Evolutionary conservation across 352 stramenopile species (phyloP), one percentile per base, ranked within the genome.

Genomic region (Pythium volutum): DNA sequence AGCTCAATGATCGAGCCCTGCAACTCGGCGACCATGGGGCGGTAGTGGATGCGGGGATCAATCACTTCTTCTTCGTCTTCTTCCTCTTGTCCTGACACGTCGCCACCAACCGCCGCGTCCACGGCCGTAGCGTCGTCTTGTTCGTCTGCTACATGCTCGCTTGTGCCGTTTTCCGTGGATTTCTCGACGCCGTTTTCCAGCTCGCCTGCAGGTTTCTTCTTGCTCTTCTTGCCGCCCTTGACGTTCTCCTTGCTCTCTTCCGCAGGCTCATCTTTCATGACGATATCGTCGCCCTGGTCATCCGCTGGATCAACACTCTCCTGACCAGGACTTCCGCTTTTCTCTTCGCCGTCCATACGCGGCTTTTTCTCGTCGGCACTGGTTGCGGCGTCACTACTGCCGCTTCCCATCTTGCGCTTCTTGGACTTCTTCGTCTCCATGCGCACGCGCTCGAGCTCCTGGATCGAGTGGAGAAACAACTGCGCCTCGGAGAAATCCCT

Each of bases 401-500:
- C 15, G 39, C 67, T 66, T 61, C 34, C 27, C 66, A 61, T 71
- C 59, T 62, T 67, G 26, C 62, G 64, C 29, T 81, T 69, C 63
- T 85, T 91, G 56, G 79, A 82, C 67, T 89, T 90, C 51, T 79
- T 88, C 20, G 64, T 67, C 59, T 93, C 78, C 1, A 64, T 45
- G 0, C 82, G 82, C 26, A 76, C 70, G 11, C 76, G 73, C 55
- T 94, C 81, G 53, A 95, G 70, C 65, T 93, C 81, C 45, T 90
- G 76, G 60, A 94, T 92, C 64, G 84, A 81, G 68, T 94, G 84
- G 61, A 87, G 55, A 60, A 92, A 95, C 42, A 92, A 45, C 66
- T 95, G 84, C 50, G 79, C 81, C 34, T 93, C 83, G 20, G 81
- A 86, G 49, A 94, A 91, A 41, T 95, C 84, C 64, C 87, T 95